Percentiles rank a stretch among this genome's conserved stretches.
Evolutionary conservation across 2,329 filamentous ascomycete species (phyloP).

Genomic region (Verticillium isaacii): DNA sequence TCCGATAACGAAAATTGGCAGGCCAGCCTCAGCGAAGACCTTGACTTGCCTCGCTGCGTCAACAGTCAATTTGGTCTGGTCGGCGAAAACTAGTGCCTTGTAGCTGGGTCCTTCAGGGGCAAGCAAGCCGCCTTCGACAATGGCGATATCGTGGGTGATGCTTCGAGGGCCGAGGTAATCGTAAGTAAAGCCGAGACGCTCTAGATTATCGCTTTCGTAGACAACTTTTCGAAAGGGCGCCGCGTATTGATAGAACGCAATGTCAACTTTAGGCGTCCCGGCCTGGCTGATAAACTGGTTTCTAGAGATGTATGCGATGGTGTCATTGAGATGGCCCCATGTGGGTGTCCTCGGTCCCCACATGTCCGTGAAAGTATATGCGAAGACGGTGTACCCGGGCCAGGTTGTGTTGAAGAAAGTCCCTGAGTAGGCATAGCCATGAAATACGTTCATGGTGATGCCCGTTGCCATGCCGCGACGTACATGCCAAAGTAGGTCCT

Average conservation of each 20-base stretch:
- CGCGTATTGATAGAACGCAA: conserved; percentile 1
- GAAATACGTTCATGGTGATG: conserved; percentile 15
- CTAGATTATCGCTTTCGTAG: neutral
- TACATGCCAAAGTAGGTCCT: conserved; percentile 9
- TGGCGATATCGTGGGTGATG: conserved; percentile 3
- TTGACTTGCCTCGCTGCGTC: conserved; percentile 11
- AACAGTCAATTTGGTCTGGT: conserved; percentile 14
- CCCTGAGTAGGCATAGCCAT: conserved; percentile 15
- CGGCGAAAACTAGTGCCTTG: conserved; percentile 15
- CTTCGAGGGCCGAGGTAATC: conserved; percentile 16
- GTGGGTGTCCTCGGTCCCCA: conserved; percentile 15
- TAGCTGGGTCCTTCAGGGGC: conserved; percentile 16
- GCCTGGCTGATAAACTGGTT: conserved; percentile 11
- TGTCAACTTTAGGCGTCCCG: conserved; percentile 15
- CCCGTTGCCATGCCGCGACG: conserved; percentile 15
- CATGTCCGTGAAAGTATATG: conserved; percentile 16
- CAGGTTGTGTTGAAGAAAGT: conserved; percentile 14
- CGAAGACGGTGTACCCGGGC: conserved; percentile 17
- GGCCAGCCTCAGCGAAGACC: conserved; percentile 11
- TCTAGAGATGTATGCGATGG: conserved; percentile 12
- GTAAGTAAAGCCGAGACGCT: conserved; percentile 10
- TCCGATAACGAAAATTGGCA: conserved; percentile 17
- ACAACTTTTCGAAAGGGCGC: conserved; percentile 12
- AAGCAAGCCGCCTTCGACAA: conserved; percentile 10
- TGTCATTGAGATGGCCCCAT: conserved; percentile 14